phyloP scores from a whole-genome alignment of 805 yeast species.

The Barnettozyma vustinii region DNA sequence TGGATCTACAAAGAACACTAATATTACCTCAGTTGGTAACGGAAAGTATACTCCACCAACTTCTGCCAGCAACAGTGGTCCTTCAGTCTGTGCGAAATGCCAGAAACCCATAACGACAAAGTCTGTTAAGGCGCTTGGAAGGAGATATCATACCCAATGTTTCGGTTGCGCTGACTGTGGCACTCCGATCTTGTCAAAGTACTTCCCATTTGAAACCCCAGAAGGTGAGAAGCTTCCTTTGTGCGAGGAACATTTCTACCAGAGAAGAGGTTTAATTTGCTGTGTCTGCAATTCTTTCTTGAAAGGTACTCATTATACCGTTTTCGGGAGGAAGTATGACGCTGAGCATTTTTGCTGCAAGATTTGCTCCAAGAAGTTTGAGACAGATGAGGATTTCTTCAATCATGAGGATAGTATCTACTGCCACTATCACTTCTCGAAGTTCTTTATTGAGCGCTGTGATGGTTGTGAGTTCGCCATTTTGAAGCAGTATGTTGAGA shows the following conservation, averaged over 20 bases:
- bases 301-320: conserved; percentile 90
- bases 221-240: conserved; percentile 48
- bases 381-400: conserved; percentile 85
- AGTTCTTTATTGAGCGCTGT: conserved; percentile 78
- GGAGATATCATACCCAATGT: conserved; percentile 81
- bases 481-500: conserved; percentile 89
- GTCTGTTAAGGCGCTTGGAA: conserved; percentile 77
- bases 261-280: conserved; percentile 80
- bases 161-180: conserved; percentile 85
- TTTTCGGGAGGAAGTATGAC: conserved; percentile 86
- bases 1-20: conserved; percentile 10
- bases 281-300: conserved; percentile 78
- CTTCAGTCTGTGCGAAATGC: conserved; percentile 45
- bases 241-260: conserved; percentile 92
- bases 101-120: conserved; percentile 56
- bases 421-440: conserved; percentile 92
- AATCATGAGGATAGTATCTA: conserved; percentile 79
- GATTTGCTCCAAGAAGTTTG: conserved; percentile 80
- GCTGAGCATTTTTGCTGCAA: conserved; percentile 93
- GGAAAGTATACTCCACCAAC: conserved; percentile 11
- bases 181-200: conserved; percentile 73
- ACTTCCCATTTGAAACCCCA: conserved; percentile 69
- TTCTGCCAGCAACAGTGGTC: background rate
- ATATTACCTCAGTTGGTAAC: background rate
- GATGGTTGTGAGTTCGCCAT: conserved; percentile 92